Base-by-base conservation (phyloP, 116 monocot species). In the Iris pallida region DNA sequence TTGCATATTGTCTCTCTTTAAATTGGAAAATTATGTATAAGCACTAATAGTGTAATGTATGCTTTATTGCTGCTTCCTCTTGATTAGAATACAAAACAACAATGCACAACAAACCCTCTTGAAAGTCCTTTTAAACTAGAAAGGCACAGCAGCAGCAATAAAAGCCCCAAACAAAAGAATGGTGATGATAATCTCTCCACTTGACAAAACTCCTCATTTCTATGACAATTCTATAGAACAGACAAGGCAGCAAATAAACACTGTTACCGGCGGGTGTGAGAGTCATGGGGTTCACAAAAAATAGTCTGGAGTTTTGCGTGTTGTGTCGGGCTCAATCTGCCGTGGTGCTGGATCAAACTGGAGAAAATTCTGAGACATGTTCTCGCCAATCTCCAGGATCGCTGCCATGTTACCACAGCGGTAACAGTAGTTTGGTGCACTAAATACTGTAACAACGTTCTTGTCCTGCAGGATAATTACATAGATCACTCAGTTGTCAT, bases 81-180 rank as follows among this genome's bases (percentile, higher is more conserved):
- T 42, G 13, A 42, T 55, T 16, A 10, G 43, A 44, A 40, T 55
- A 55, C 68, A 44, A 68, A 42, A 30, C 30, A 10, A 68, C 43
- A 55, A 17, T 42, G 16, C 42, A 68, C 55, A 16, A 43, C 43
- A 18, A 53, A 66, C 42, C 16, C n/a, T n/a, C 16, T 30, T 2
- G 12, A 8, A 41, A 44, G 4, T 20, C 20, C 53, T 53, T 48
- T 64, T 18, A 11, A 56, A 56, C 16, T 9, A 16, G 48, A 18
- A 9, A 6, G 5, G 62, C 62, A 43, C 42, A 54, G 66, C 63
- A 76, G 69, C 64, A 68, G 20, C 76, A 76, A 14, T 12, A 44
- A 4, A 53, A 64, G 58, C 53, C 65, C 47, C 69, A 71, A 82
- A 68, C 66, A 61, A 79, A 82, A 82, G 82, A 83, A 87, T 87